Percentiles rank a stretch among this genome's conserved stretches.
Evolutionary conservation across 257 asterid genomes (phyloP).

Genomic region (Ophiorrhiza pumila): DNA sequence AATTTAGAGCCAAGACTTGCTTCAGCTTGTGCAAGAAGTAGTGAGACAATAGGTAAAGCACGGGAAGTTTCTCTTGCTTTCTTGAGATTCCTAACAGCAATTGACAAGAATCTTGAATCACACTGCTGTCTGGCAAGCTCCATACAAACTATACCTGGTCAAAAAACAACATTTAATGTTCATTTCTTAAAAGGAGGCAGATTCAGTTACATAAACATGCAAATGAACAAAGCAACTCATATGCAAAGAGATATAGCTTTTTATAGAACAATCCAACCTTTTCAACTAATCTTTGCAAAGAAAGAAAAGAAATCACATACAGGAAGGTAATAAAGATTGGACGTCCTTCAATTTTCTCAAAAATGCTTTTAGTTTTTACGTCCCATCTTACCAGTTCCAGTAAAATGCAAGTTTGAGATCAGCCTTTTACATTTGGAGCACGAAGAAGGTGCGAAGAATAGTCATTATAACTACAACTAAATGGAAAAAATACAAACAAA

Average conservation of each 20-base stretch:
- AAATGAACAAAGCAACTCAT: neutral
- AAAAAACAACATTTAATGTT: conserved; percentile 5
- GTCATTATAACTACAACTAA: neutral
- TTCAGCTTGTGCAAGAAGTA: conserved; percentile 86
- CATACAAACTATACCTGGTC: conserved; percentile 78
- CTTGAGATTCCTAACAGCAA: conserved; percentile 71
- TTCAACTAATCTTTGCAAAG: neutral
- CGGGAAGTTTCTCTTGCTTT: conserved; percentile 54
- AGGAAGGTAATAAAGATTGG: neutral
- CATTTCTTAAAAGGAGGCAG: neutral
- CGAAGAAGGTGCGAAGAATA: neutral
- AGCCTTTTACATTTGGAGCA: neutral
- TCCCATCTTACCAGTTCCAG: neutral
- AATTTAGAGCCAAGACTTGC: conserved; percentile 75
- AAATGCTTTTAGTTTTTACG: neutral
- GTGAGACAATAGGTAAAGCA: conserved; percentile 61
- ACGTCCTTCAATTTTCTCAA: neutral
- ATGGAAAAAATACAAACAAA: neutral
- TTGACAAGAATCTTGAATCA: conserved; percentile 60
- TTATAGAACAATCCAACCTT: neutral
- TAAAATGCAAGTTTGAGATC: neutral
- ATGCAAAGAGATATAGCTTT: neutral
- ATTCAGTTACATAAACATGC: neutral
- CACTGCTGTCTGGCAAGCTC: conserved; percentile 76
- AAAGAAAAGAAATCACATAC: neutral